A percentile compares a stretch with the other conserved stretches of the same genome.
Evolutionary conservation across 306 rosid genomes (phyloP).

Genomic region (Cercis canadensis): DNA sequence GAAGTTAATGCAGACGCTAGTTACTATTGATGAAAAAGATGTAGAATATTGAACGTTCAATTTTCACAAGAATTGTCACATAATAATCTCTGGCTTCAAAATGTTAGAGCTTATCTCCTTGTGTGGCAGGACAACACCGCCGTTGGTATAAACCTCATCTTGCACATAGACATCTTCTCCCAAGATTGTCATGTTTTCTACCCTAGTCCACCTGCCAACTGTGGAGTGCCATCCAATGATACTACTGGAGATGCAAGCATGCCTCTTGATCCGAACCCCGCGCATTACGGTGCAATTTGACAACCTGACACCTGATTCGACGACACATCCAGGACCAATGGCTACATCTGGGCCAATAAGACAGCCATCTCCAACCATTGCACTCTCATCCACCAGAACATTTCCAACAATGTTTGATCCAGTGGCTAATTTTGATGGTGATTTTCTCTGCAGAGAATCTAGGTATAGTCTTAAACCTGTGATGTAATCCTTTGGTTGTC

Average conservation of each 20-base stretch:
- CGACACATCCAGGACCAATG: slow-evolving; percentile 86
- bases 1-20: too few relatives aligned
- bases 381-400: slow-evolving; percentile 88
- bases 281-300: slow-evolving; percentile 96
- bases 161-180: slow-evolving; percentile 97
- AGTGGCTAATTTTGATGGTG: slow-evolving; percentile 70
- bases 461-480: slow-evolving; percentile 73
- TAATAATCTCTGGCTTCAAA: slow-evolving; percentile 96
- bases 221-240: slow-evolving; percentile 99
- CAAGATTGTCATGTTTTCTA: slow-evolving; percentile 93
- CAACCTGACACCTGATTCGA: slow-evolving; percentile 93
- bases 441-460: slow-evolving; percentile 78
- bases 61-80: slow-evolving; percentile 48
- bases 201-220: slow-evolving; percentile 97
- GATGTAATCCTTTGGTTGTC: slow-evolving; percentile 71
- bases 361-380: slow-evolving; percentile 92
- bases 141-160: slow-evolving; percentile 93
- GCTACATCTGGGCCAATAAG: slow-evolving; percentile 99
- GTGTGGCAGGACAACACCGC: slow-evolving; percentile 97
- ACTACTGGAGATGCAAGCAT: slow-evolving; percentile 91
- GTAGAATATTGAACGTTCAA: too few relatives aligned
- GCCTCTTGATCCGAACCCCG: slow-evolving; percentile 83
- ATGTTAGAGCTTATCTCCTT: slow-evolving; percentile 95
- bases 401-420: slow-evolving; percentile 90
- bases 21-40: too few relatives aligned